Base-by-base conservation (phyloP, 306 rosid genomes). In the Ormosia semicastrata region DNA sequence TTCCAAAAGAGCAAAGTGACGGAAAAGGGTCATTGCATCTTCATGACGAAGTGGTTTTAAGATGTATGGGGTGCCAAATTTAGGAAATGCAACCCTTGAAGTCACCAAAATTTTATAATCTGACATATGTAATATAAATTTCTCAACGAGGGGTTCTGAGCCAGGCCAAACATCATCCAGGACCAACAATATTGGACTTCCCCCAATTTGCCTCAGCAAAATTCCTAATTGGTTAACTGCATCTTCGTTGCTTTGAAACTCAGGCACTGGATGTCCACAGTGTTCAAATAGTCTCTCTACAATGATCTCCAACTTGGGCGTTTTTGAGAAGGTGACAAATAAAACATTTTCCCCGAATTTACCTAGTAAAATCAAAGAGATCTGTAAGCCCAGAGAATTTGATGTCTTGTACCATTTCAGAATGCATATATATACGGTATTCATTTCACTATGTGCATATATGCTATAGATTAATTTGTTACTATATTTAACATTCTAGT, bases 31-130 rank as follows among this genome's bases (percentile, higher is more conserved):
- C 71, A 36, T 50, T 43, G 94, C 84, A 57, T 87, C 84, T 30
- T 39, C 60, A 7, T 69, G 47, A 57, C 17, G 36, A 70, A 91
- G 52, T 9, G 83, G 52, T 34, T 60, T 15, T 65, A 91, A 72
- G 34, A 29, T 6, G 63, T 83, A 79, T 2, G 18, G 17, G 33
- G 56, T 43, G 29, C 73, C 43, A 49, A 81, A 84, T 50, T 53
- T 64, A 43, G 73, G 72, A 58, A 91, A 79, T 63, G 32, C 68
- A 32, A 30, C 79, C 60, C 91, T 78, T 29, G 92, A 88, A 30
- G 91, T 87, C 59, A 87, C 86, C 86, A 91, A 41, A 49, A 88
- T 65, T 74, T 91, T 91, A 81, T 62, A 85, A 29, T 69, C 43
- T 29, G 80, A 76, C 3, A 80, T 33, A 18, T 75, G 15, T 12